Percentiles rank a stretch among this genome's conserved stretches.
phyloP scores from a whole-genome alignment of 1,284 basidiomycete species.

The Wolfiporia cocos region DNA sequence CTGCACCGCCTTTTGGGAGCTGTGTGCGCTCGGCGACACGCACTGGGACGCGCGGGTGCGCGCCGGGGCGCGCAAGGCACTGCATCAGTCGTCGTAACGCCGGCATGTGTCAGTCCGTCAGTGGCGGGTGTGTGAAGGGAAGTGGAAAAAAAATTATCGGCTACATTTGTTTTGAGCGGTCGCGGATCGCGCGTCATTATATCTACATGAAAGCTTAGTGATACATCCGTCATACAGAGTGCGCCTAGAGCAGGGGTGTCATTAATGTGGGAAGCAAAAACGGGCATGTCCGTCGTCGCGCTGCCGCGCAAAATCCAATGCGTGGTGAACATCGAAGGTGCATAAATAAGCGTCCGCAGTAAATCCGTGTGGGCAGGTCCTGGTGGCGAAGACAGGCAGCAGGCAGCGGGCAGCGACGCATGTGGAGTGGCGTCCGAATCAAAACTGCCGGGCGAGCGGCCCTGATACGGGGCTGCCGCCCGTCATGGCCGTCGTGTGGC shows the following conservation, averaged over 20 bases:
- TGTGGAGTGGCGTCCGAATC: neutral
- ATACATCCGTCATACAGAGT: neutral
- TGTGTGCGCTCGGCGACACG: constrained; percentile 46
- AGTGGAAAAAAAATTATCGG: constrained; percentile 8
- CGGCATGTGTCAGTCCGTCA: too few relatives aligned
- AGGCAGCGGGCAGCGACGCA: neutral
- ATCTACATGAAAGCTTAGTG: constrained; percentile 15
- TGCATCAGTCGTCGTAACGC: constrained; percentile 9
- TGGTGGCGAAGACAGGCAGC: too few relatives aligned
- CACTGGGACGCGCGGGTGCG: constrained; percentile 64
- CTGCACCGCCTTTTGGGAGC: constrained; percentile 67
- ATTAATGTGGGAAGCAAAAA: neutral
- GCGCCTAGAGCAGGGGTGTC: neutral
- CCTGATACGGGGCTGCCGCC: too few relatives aligned
- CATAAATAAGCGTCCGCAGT: neutral
- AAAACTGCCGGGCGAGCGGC: constrained; percentile 4
- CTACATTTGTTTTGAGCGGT: constrained; percentile 14
- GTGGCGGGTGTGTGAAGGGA: too few relatives aligned
- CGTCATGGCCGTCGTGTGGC: constrained; percentile 1
- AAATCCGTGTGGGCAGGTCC: neutral
- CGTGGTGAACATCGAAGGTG: too few relatives aligned
- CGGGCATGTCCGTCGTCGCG: too few relatives aligned
- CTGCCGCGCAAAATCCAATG: too few relatives aligned
- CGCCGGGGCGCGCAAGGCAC: constrained; percentile 24
- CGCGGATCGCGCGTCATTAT: constrained; percentile 11